phyloP scores from a whole-genome alignment of 768 basidiomycete genomes.

The Agrocybe chaxingu region DNA sequence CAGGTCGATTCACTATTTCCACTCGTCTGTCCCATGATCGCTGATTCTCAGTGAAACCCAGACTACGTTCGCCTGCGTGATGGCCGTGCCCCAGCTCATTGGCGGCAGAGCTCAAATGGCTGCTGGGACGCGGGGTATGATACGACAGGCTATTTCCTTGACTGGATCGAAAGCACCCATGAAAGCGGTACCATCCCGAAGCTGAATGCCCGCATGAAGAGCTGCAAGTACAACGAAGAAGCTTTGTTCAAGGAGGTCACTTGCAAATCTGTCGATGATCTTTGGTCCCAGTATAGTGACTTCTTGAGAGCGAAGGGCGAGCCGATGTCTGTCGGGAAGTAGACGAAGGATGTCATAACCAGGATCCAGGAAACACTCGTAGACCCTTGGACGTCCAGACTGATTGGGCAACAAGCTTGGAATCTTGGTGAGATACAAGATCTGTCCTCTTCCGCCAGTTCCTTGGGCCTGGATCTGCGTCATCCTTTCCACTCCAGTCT shows the following conservation, averaged over 20 bases:
- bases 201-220: not conserved
- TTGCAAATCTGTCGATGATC: slow-evolving; percentile 3
- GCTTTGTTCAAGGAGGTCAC: slow-evolving; percentile 3
- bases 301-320: not conserved
- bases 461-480: no score
- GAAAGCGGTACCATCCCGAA: slow-evolving; percentile 5
- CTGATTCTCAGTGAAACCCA: slow-evolving; percentile 16
- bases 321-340: not conserved
- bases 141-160: slow-evolving; percentile 7
- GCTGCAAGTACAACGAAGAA: not conserved
- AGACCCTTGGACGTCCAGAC: no score
- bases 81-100: slow-evolving; percentile 63
- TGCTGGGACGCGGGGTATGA: slow-evolving; percentile 7
- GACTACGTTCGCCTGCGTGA: slow-evolving; percentile 71
- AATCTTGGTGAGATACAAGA: no score
- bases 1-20: slow-evolving; percentile 42
- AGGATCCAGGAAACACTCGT: no score
- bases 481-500: no score
- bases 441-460: no score
- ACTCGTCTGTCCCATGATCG: not conserved
- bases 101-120: slow-evolving; percentile 32
- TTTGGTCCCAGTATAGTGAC: slow-evolving; percentile 11
- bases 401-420: no score
- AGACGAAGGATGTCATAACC: no score
- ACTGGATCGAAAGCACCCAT: slow-evolving; percentile 7